Conservation (phyloP, 192 early-diverging fungal genomes). For the Coemansia sp. region DNA sequence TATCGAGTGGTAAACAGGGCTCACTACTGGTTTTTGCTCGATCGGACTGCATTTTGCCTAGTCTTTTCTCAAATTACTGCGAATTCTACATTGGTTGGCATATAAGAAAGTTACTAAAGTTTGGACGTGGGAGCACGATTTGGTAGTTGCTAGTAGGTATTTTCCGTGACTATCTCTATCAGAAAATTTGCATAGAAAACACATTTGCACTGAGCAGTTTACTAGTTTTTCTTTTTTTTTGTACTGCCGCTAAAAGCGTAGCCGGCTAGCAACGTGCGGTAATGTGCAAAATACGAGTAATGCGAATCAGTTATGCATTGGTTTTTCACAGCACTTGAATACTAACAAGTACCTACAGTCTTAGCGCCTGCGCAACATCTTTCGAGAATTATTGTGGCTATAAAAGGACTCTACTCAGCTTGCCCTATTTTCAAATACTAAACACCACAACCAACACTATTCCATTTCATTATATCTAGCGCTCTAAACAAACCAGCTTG, state of each 20-base stretch:
- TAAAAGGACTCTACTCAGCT: neutral
- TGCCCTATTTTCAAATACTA: neutral
- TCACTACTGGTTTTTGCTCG: neutral
- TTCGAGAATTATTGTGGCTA: neutral
- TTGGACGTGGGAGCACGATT: neutral
- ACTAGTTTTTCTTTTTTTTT: neutral
- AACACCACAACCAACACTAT: slow-evolving; percentile 3
- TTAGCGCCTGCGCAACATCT: neutral
- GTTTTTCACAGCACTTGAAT: neutral
- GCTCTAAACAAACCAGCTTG: neutral
- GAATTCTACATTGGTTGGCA: neutral
- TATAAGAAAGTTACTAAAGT: neutral
- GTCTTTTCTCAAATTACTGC: neutral
- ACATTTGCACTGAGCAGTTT: too few relatives aligned
- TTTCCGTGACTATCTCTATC: neutral
- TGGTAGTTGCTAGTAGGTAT: neutral
- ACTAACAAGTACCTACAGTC: neutral
- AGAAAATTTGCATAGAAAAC: too few relatives aligned
- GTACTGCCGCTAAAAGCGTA: neutral
- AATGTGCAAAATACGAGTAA: neutral
- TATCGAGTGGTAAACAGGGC: slow-evolving; percentile 50
- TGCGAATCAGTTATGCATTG: neutral
- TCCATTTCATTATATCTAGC: neutral
- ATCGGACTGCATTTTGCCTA: neutral
- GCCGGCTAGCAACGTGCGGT: neutral